A percentile compares a stretch with the other conserved stretches of the same genome.
Conservation (phyloP, 352 stramenopile species). For the Phytophthora sansomeana region DNA sequence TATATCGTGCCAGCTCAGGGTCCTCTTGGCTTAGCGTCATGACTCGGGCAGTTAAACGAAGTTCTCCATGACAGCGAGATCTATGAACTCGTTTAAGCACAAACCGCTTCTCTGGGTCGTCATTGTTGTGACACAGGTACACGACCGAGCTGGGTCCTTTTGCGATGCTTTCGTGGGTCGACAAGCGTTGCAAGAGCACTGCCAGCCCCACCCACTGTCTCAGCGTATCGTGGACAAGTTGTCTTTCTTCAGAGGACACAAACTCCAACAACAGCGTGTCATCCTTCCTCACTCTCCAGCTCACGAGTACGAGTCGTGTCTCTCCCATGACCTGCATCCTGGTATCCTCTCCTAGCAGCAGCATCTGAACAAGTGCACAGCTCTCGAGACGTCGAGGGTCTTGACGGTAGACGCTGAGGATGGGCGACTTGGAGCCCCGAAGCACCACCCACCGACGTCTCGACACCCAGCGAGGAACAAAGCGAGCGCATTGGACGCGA, state of each 20-base stretch:
- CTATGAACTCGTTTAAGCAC: constrained; percentile 63
- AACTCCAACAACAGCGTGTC: constrained; percentile 66
- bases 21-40: constrained; percentile 32
- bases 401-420: constrained; percentile 63
- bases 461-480: constrained; percentile 65
- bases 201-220: constrained; percentile 66
- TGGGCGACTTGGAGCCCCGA: constrained; percentile 66
- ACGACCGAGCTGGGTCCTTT: constrained; percentile 63
- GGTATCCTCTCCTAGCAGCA: constrained; percentile 64
- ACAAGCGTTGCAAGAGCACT: constrained; percentile 58
- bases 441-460: constrained; percentile 66
- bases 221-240: constrained; percentile 60
- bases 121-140: constrained; percentile 54
- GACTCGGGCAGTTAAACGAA: constrained; percentile 58
- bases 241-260: constrained; percentile 48
- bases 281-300: constrained; percentile 58
- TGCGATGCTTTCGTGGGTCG: constrained; percentile 53
- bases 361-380: constrained; percentile 48
- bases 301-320: constrained; percentile 58
- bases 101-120: constrained; percentile 39
- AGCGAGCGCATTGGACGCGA: constrained; percentile 54
- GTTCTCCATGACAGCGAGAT: constrained; percentile 40
- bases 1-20: constrained; percentile 47
- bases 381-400: constrained; percentile 23
- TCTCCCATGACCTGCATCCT: constrained; percentile 48